phyloP scores from a whole-genome alignment of 441 rosid species.

The Euphorbia celastroides region DNA sequence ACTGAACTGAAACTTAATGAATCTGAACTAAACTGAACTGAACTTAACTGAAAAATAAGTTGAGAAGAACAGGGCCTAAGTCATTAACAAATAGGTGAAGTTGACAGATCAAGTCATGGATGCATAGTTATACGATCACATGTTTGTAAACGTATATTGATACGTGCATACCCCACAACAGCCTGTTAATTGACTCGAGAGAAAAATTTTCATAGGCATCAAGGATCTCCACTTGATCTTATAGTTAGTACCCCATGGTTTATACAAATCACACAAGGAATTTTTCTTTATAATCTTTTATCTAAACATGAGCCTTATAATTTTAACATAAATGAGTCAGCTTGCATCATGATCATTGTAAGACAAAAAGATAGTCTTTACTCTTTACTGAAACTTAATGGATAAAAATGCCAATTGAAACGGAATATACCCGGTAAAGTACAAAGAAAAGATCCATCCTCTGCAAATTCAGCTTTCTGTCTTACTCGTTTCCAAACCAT shows the following conservation, averaged over 20 bases:
- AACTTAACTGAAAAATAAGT: no score
- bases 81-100: constrained; percentile 1
- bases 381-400: not conserved
- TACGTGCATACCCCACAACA: not conserved
- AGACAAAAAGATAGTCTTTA: not conserved
- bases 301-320: not conserved
- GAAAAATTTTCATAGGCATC: not conserved
- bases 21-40: no score
- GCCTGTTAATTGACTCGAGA: not conserved
- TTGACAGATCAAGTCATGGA: constrained; percentile 5
- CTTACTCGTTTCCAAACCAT: constrained; percentile 87
- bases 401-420: not conserved
- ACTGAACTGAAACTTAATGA: no score
- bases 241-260: not conserved
- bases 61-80: no score
- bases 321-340: constrained; percentile 3
- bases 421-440: constrained; percentile 51
- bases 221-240: not conserved
- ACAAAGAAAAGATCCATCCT: constrained; percentile 45
- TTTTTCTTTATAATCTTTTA: not conserved
- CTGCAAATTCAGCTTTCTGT: constrained; percentile 75
- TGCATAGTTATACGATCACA: not conserved
- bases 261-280: not conserved
- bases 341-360: not conserved
- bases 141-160: not conserved